Evolutionary conservation across 495 filamentous ascomycete species (phyloP).

Genomic region (Xylaria sp.): DNA sequence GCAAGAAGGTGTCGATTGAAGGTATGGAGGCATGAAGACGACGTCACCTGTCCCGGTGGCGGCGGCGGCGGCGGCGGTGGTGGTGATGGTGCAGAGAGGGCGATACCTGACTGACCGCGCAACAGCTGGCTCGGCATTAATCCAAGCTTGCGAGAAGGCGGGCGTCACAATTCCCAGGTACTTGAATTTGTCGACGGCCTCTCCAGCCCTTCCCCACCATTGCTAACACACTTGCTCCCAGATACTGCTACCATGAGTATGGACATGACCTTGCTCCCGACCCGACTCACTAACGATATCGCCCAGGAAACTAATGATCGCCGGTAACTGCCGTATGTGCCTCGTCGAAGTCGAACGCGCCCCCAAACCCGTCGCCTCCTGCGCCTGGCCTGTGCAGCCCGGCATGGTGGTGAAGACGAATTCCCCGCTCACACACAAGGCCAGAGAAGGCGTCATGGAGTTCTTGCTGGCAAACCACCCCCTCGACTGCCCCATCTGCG

Average conservation of each 20-base stretch:
- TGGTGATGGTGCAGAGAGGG: constrained; percentile 9
- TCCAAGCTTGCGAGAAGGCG: constrained; percentile 98
- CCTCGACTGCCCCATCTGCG: constrained; percentile 96
- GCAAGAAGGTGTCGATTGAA: constrained; percentile 95
- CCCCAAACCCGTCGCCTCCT: constrained; percentile 97
- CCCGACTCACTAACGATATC: constrained; percentile 43
- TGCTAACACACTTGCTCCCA: constrained; percentile 54
- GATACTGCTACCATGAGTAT: constrained; percentile 99
- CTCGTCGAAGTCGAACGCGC: constrained; percentile 95
- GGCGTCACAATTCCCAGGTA: constrained; percentile 88
- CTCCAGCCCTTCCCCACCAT: constrained; percentile 19
- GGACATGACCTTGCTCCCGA: constrained; percentile 33
- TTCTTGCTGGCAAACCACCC: constrained; percentile 97
- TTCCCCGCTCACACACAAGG: constrained; percentile 94
- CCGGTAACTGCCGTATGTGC: constrained; percentile 99
- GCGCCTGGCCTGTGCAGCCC: constrained; percentile 97
- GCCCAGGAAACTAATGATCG: constrained; percentile 91
- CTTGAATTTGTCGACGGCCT: neutral
- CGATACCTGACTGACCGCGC: constrained; percentile 37
- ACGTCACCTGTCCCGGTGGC: constrained; percentile 17
- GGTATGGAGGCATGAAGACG: constrained; percentile 80
- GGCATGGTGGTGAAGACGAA: constrained; percentile 99
- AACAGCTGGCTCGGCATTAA: constrained; percentile 87
- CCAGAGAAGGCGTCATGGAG: constrained; percentile 98
- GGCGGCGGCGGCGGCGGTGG: too few relatives aligned